Evolutionary conservation across 1,284 basidiomycete species (phyloP).

Genomic region (Trametes sp.): DNA sequence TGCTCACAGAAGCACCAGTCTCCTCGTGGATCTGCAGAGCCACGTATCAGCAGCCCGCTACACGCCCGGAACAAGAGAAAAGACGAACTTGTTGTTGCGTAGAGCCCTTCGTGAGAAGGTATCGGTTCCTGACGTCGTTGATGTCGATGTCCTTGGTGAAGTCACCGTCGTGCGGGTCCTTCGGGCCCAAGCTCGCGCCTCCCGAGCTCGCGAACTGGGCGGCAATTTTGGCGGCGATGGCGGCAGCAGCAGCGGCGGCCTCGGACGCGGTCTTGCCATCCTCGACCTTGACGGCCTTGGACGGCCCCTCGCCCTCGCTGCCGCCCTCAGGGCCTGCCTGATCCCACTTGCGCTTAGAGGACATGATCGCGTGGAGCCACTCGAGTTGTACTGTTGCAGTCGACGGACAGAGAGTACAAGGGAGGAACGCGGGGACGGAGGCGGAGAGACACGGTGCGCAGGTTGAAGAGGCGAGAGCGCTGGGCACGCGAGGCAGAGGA

Average conservation of each 20-base stretch:
- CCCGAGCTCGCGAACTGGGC: conserved; percentile 74
- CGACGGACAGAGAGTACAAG: neutral
- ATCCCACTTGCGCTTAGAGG: conserved; percentile 79
- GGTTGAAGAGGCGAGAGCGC: conserved; percentile 3
- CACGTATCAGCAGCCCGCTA: neutral
- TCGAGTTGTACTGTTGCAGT: neutral
- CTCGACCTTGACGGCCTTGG: conserved; percentile 59
- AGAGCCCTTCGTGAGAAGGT: conserved; percentile 92
- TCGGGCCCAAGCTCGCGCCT: conserved; percentile 50
- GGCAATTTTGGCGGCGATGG: conserved; percentile 92
- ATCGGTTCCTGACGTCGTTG: conserved; percentile 96
- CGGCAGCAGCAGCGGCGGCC: conserved; percentile 82
- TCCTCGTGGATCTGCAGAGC: conserved; percentile 80
- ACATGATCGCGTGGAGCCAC: conserved; percentile 45
- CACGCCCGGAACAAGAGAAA: neutral
- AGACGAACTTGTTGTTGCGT: conserved; percentile 87
- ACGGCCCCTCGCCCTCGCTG: conserved; percentile 46
- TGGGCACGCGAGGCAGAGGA: conserved; percentile 3
- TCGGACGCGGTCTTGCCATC: conserved; percentile 73
- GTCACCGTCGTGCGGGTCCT: conserved; percentile 81
- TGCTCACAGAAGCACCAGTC: conserved; percentile 89
- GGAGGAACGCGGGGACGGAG: neutral
- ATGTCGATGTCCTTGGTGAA: conserved; percentile 95
- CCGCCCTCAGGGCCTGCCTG: conserved; percentile 60
- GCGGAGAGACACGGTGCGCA: conserved; percentile 1